A percentile compares a stretch with the other conserved stretches of the same genome.
These are phyloP conservation scores for Phanerodontia chrysosporium DNA, from an alignment of 768 basidiomycete genomes.

Conservation along the genomic window DNA sequence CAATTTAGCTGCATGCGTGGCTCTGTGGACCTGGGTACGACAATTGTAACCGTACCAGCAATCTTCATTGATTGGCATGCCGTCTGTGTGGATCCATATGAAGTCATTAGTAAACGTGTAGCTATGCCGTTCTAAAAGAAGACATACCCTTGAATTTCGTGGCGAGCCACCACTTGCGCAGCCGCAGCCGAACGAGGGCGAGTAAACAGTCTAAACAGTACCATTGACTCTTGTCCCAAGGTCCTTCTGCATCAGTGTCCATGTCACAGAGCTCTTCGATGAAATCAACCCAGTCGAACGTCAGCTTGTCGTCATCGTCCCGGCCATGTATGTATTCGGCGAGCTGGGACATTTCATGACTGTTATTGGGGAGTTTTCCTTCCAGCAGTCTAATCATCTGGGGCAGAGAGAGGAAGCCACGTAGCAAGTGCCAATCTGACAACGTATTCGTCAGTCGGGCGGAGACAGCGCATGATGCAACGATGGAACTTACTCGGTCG, in stretches of 20 bases:
- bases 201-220: constrained; percentile 23
- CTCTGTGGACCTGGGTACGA: constrained; percentile 28
- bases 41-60: constrained; percentile 37
- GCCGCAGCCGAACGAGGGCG: constrained; percentile 13
- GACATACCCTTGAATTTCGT: constrained; percentile 11
- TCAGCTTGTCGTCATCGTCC: neutral
- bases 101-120: neutral
- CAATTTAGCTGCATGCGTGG: constrained; percentile 23
- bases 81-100: constrained; percentile 10
- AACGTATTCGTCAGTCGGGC: neutral
- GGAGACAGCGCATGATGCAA: neutral
- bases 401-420: neutral
- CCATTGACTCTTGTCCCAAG: constrained; percentile 22
- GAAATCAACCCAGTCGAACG: constrained; percentile 6
- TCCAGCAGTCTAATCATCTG: neutral
- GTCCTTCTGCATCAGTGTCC: constrained; percentile 3
- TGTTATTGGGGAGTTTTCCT: constrained; percentile 10
- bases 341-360: constrained; percentile 8
- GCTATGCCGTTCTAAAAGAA: neutral
- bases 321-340: neutral
- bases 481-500: constrained; percentile 23
- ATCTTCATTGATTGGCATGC: constrained; percentile 19
- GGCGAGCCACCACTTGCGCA: constrained; percentile 20
- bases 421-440: constrained; percentile 15
- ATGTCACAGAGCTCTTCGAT: constrained; percentile 6